Base-by-base conservation (phyloP, 2,329 filamentous ascomycete species). In the Microascus cirrosus region DNA sequence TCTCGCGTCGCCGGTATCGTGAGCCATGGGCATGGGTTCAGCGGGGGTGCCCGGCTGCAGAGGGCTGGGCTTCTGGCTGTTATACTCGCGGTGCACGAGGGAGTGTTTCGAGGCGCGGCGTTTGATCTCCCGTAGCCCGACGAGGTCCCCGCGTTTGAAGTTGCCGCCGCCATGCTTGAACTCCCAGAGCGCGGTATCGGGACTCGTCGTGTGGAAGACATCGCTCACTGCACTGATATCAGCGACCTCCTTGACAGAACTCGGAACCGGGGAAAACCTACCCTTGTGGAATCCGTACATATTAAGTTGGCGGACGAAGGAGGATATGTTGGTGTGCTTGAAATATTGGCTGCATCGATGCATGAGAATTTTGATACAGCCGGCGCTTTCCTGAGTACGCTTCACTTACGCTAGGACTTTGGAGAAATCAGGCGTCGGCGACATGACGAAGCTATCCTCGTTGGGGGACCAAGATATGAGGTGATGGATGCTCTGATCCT, bases 201-300 rank as follows among this genome's bases (percentile, higher is more conserved):
- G 91, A 51, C 89, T 92, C 12, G 90, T 91, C 3, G 91, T 96
- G 70, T 97, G 93, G 69, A 97, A 99, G 24, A 97, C 94, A 70
- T 99, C 94, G 76, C 94, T 96, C 66, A 97, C 94, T 96, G 66
- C 7, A 56, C 63, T 61, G 20, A 24, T 48, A 34, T 32, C 15
- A 24, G 24, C 18, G 7, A 45, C 32, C 34, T 25, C 24, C 20
- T 35, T 18, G 55, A 6, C 42, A 15, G 11, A 36, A 11, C 20
- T 7, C 13, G 45, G 25, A 10, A 51, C 15, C 6, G 20, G 24
- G 18, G 24, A 20, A 45, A 53, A 66, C 69, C 53, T 65, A 95
- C 92, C 92, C 88, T 99, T 99, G 70, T 99, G 94, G 72, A 99
- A 99, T 7, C 94, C 94, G 66, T 99, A 99, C 94, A 99, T 99